Base-by-base conservation (phyloP, 768 basidiomycete genomes). In the Collybiopsis confluens region DNA sequence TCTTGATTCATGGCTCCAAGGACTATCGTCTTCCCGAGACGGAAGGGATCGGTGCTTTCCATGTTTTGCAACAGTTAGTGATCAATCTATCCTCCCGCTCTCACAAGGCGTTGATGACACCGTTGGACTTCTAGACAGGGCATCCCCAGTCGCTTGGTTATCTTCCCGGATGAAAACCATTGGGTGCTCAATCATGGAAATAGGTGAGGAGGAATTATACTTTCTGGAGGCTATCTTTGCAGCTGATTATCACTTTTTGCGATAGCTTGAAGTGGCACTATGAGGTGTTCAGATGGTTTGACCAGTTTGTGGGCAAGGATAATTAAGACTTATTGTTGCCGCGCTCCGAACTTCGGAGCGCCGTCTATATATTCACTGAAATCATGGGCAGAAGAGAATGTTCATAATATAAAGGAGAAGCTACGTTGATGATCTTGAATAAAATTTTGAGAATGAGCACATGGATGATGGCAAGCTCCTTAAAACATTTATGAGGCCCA, bases 241-340 rank as follows among this genome's bases (percentile, higher is more conserved):
- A 24, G 53, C 28, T 36, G 13, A 45, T 8, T 20, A 45, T 23
- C n/a, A 44, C 35, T 37, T 46, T 51, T 30, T 61, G 20, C 8
- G 4, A 20, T 20, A 89, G 90, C 64, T 71, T 96, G 66, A 92
- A 93, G 66, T 98, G 96, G 96, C 92, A 98, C 70, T 76, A 88
- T 59, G 96, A 99, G 66, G 88, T 98, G 11, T 87, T 99, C 71
- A 77, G 81, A 56, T 98, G 92, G 92, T 86, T 97, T 57, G 82
- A 87, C 54, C 68, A 82, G 62, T 90, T 78, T 60, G 74, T 86
- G 11, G 84, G 81, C 15, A 63, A 73, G 45, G 46, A 64, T 33
- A 45, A 40, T 37, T 35, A 18, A 46, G 21, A 58, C 23, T 33
- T 6, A 33, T n/a, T n/a, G n/a, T n/a, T n/a, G n/a, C n/a, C n/a